A percentile compares a stretch with the other conserved stretches of the same genome.
phyloP scores from a whole-genome alignment of 441 rosid genomes.

The Eruca vesicaria region DNA sequence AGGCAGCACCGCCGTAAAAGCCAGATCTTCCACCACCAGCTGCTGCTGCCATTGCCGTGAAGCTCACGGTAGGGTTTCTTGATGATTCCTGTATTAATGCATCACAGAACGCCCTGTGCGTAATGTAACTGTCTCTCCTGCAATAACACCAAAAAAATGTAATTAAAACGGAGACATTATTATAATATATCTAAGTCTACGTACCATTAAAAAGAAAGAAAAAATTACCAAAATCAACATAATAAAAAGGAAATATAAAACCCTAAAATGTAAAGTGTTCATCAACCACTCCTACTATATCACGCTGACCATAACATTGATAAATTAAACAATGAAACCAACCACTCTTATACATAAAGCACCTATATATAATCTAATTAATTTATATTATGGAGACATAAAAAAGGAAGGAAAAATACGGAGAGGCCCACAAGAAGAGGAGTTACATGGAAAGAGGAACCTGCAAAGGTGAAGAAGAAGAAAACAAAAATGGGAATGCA shows the following conservation, averaged over 20 bases:
- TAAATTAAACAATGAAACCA: constrained; percentile 23
- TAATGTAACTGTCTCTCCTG: constrained; percentile 84
- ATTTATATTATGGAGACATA: background rate
- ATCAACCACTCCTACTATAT: constrained; percentile 30
- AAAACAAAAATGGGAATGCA: constrained; percentile 38
- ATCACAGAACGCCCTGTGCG: constrained; percentile 81
- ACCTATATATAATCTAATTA: background rate
- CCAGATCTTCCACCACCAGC: constrained; percentile 34
- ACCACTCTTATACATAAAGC: constrained; percentile 18
- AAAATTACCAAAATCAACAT: background rate
- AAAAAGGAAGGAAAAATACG: background rate
- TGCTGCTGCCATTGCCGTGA: constrained; percentile 43
- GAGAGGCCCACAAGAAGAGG: constrained; percentile 27
- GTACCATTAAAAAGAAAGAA: background rate
- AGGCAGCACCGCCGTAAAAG: constrained; percentile 44
- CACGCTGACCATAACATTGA: constrained; percentile 20
- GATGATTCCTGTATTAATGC: constrained; percentile 73
- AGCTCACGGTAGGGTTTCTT: constrained; percentile 53
- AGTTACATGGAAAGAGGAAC: constrained; percentile 36
- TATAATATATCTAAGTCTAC: background rate
- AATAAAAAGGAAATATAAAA: background rate
- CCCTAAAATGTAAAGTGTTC: constrained; percentile 26
- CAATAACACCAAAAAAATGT: constrained; percentile 12
- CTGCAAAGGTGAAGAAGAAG: constrained; percentile 37
- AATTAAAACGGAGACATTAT: background rate